phyloP scores from a whole-genome alignment of 495 filamentous ascomycete species.

The Neurospora tetrasperma region DNA sequence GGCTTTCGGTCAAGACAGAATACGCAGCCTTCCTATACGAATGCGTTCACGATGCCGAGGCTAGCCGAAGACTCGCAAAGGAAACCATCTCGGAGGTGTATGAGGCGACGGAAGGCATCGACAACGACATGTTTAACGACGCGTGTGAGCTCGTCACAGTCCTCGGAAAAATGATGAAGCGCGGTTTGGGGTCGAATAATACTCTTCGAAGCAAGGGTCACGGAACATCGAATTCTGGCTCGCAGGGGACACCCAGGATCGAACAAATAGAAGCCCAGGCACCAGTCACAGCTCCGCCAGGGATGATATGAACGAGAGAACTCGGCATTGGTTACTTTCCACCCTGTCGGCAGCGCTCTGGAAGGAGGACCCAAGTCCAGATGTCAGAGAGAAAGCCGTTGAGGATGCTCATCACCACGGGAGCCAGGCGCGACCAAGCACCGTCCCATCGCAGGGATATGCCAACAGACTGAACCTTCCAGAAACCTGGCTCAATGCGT shows the following conservation, averaged over 20 bases:
- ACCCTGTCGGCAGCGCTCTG: neutral
- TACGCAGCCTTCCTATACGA: conserved; percentile 94
- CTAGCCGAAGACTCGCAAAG: conserved; percentile 64
- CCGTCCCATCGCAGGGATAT: neutral
- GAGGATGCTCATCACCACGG: neutral
- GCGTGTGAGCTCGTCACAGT: conserved; percentile 65
- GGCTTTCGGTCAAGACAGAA: conserved; percentile 84
- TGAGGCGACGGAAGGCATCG: conserved; percentile 80
- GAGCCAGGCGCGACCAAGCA: neutral
- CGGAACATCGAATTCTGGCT: conserved; percentile 14
- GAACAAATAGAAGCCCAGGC: conserved; percentile 6
- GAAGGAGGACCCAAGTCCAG: neutral
- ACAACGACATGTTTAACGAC: conserved; percentile 79
- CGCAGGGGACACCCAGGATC: conserved; percentile 18
- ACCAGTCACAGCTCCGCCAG: conserved; percentile 12
- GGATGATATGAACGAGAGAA: conserved; percentile 20
- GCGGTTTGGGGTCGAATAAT: conserved; percentile 38
- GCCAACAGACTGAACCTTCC: neutral
- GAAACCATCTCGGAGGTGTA: conserved; percentile 85
- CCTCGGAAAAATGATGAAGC: conserved; percentile 68
- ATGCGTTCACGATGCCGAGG: conserved; percentile 71
- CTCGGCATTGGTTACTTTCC: neutral
- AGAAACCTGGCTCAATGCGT: neutral
- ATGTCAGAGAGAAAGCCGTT: neutral
- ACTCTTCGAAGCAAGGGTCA: conserved; percentile 19